Conservation (phyloP, 75 land plant genomes). For the Isoetes taiwanensis region DNA sequence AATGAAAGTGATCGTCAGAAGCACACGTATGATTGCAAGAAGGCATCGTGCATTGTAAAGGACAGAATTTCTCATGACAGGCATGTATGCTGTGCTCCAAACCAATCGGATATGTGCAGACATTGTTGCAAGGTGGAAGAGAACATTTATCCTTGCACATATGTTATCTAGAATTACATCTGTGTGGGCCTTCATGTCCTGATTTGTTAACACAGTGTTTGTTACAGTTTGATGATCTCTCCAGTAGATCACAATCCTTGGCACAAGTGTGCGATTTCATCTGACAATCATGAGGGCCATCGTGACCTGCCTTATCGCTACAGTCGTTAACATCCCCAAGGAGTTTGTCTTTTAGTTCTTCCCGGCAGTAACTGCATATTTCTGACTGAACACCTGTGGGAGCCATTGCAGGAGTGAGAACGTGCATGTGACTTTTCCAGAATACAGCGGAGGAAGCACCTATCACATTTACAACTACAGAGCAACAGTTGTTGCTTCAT, state of each 20-base stretch:
- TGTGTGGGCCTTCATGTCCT: slow-evolving; percentile 18
- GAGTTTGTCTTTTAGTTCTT: neutral
- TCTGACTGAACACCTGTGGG: slow-evolving; percentile 16
- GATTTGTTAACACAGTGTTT: slow-evolving; percentile 6
- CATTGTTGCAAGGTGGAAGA: slow-evolving; percentile 17
- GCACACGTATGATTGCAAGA: slow-evolving; percentile 15
- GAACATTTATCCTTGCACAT: slow-evolving; percentile 19
- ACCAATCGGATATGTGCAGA: slow-evolving; percentile 9
- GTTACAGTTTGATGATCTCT: slow-evolving; percentile 21
- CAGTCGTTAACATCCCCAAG: neutral
- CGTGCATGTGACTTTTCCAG: slow-evolving; percentile 13
- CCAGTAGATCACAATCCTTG: neutral
- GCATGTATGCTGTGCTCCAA: slow-evolving; percentile 16
- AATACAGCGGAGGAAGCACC: slow-evolving; percentile 21
- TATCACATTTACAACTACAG: slow-evolving; percentile 19
- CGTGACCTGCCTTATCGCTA: slow-evolving; percentile 20
- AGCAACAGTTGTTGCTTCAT: slow-evolving; percentile 9
- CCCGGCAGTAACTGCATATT: slow-evolving; percentile 15
- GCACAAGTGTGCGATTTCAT: slow-evolving; percentile 11
- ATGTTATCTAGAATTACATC: slow-evolving; percentile 21
- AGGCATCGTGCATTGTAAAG: slow-evolving; percentile 10
- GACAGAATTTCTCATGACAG: slow-evolving; percentile 17
- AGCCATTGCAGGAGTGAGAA: slow-evolving; percentile 18
- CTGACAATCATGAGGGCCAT: slow-evolving; percentile 19
- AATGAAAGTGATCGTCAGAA: slow-evolving; percentile 14